Conservation (phyloP, 129 eudicot genomes). For the Helianthus annuus region DNA sequence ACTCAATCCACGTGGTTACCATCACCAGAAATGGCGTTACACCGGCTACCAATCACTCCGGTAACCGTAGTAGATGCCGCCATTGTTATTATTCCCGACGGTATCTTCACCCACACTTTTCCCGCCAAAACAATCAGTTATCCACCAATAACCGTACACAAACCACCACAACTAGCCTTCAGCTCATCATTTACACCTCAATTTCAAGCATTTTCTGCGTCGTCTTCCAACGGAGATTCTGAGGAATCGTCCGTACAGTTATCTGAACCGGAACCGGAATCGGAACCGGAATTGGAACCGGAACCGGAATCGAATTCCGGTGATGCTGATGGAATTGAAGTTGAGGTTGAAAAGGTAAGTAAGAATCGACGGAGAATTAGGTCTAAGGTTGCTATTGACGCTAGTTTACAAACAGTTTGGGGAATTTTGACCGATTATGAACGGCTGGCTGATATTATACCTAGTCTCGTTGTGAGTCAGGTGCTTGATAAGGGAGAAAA, state of each 20-base stretch:
- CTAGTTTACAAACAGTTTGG: conserved; percentile 61
- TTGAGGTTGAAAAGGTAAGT: conserved; percentile 55
- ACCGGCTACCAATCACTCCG: conserved; percentile 16
- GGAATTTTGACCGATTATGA: conserved; percentile 74
- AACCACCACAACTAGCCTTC: conserved; percentile 10
- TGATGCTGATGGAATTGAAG: conserved; percentile 34
- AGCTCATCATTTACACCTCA: not conserved
- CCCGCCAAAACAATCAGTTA: conserved; percentile 7
- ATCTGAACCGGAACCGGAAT: not conserved
- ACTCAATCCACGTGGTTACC: conserved; percentile 6
- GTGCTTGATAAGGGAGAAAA: conserved; percentile 59
- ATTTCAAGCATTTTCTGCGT: conserved; percentile 22
- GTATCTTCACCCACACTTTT: conserved; percentile 5
- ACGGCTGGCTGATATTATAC: conserved; percentile 62
- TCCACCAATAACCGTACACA: conserved; percentile 2
- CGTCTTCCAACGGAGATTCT: conserved; percentile 15
- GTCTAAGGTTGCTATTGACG: conserved; percentile 52
- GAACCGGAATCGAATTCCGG: not conserved
- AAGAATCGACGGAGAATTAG: conserved; percentile 58
- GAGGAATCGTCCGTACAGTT: not conserved
- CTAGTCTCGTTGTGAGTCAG: conserved; percentile 69
- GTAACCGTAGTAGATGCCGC: conserved; percentile 10
- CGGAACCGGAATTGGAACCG: not conserved
- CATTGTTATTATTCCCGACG: not conserved
- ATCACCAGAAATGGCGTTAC: conserved; percentile 22